Evolutionary conservation across 352 stramenopile species (phyloP).

Genomic region (Hyaloperonospora arabidopsidis): DNA sequence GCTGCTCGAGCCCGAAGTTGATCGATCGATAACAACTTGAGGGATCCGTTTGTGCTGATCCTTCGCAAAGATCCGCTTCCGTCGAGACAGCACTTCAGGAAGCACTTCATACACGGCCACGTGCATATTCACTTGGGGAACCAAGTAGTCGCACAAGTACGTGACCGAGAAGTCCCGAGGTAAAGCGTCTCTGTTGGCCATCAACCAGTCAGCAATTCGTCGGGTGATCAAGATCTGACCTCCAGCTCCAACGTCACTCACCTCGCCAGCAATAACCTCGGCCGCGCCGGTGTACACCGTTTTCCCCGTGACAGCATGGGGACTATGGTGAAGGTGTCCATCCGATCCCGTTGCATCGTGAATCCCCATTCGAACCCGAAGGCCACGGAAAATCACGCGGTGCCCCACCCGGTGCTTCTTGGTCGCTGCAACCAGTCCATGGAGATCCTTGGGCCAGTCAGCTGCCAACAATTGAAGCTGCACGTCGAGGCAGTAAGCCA

Average conservation of each 20-base stretch:
- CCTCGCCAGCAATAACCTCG: conserved; percentile 53
- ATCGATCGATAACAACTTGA: no score
- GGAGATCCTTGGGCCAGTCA: conserved; percentile 54
- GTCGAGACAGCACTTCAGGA: conserved; percentile 20
- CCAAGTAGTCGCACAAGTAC: conserved; percentile 28
- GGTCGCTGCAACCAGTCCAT: conserved; percentile 39
- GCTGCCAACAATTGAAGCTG: conserved; percentile 46
- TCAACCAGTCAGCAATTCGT: conserved; percentile 45
- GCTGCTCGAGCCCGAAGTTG: no score
- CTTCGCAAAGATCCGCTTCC: conserved; percentile 26
- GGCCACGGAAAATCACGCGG: conserved; percentile 48
- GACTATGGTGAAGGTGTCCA: conserved; percentile 35
- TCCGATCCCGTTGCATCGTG: conserved; percentile 49
- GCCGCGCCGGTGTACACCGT: conserved; percentile 58
- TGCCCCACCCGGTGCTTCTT: conserved; percentile 38
- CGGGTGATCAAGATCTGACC: conserved; percentile 67
- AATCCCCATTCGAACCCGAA: conserved; percentile 72
- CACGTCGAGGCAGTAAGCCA: conserved; percentile 54
- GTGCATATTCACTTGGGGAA: conserved; percentile 27
- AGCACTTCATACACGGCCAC: conserved; percentile 34
- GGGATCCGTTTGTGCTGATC: no score
- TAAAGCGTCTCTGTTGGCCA: conserved; percentile 26
- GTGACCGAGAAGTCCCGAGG: background rate
- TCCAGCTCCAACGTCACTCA: conserved; percentile 55
- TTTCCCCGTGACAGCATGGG: conserved; percentile 56